These are phyloP conservation scores for Arctium minus DNA, from an alignment of 129 eudicot genomes.

Conservation along the genomic window DNA sequence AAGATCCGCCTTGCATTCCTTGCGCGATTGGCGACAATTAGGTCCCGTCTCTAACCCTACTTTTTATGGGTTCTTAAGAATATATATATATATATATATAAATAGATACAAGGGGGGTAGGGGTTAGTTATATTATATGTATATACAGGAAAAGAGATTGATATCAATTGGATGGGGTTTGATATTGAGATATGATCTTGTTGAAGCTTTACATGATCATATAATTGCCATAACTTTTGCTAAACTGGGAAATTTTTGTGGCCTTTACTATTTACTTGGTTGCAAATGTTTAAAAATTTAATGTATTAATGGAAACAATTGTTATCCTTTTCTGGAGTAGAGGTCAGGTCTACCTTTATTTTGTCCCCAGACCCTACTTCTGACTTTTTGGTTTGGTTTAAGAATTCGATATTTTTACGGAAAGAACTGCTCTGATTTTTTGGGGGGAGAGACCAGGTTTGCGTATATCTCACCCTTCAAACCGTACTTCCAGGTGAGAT, in stretches of 20 bases:
- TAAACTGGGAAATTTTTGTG: neutral
- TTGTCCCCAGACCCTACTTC: neutral
- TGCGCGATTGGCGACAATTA: constrained; percentile 63
- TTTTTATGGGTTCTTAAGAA: neutral
- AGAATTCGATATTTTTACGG: neutral
- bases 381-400: neutral
- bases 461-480: neutral
- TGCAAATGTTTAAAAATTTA: neutral
- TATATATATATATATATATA: neutral
- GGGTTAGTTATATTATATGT: neutral
- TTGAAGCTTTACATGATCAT: constrained; percentile 18
- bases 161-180: constrained; percentile 7
- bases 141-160: constrained; percentile 3
- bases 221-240: constrained; percentile 11
- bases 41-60: neutral
- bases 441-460: neutral
- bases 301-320: neutral
- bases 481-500: neutral
- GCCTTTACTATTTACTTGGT: neutral
- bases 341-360: neutral
- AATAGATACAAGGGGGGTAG: neutral
- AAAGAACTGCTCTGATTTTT: neutral
- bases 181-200: neutral
- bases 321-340: neutral
- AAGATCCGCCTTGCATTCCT: constrained; percentile 85